Evolutionary conservation across 306 rosid species (phyloP).

Genomic region (Trifolium fragiferum): DNA sequence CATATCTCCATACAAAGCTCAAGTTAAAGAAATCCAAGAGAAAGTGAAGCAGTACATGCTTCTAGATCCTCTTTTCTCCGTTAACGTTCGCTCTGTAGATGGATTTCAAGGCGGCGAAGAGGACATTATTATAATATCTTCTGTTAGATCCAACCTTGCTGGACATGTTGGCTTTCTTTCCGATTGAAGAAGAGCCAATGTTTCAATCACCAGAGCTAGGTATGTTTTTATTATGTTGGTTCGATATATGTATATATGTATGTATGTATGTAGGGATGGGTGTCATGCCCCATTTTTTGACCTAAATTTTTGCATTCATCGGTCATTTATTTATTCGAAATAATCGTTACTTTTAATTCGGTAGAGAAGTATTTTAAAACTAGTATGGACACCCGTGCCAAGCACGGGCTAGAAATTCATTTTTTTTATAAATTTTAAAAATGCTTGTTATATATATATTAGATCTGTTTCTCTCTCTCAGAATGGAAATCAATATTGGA

Average conservation of each 20-base stretch:
- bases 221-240: constrained; percentile 13
- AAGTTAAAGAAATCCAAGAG: constrained; percentile 59
- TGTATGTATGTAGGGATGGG: too few species aligned
- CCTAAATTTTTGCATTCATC: too few species aligned
- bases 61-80: constrained; percentile 40
- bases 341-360: too few species aligned
- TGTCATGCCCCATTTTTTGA: too few species aligned
- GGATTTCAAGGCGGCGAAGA: constrained; percentile 84
- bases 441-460: too few species aligned
- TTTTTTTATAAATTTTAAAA: too few species aligned
- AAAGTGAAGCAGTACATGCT: constrained; percentile 41
- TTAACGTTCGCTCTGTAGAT: constrained; percentile 65
- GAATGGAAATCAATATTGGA: too few species aligned
- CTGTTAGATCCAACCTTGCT: constrained; percentile 48
- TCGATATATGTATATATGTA: neutral
- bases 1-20: constrained; percentile 69
- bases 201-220: constrained; percentile 72
- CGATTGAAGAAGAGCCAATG: constrained; percentile 58
- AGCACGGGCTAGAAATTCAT: too few species aligned
- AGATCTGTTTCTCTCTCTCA: too few species aligned
- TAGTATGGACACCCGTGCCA: too few species aligned
- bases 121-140: constrained; percentile 56
- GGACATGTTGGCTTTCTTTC: constrained; percentile 66
- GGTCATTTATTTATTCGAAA: too few species aligned
- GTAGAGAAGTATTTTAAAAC: too few species aligned